phyloP scores from a whole-genome alignment of 225 moss, liverwort and hornwort species.

The Pleurozium schreberi region DNA sequence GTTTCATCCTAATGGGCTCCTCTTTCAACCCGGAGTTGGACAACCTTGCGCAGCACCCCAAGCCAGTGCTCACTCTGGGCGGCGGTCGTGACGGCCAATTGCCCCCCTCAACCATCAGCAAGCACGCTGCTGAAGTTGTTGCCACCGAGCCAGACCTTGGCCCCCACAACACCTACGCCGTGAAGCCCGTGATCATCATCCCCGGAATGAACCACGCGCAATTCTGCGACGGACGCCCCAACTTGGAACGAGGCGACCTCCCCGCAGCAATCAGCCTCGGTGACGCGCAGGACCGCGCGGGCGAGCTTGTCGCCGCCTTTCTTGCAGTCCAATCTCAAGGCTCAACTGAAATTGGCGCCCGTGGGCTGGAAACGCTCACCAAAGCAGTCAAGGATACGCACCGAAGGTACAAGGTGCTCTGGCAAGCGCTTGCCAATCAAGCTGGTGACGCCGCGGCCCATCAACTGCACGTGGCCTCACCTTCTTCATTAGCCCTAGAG shows the following conservation, averaged over 20 bases:
- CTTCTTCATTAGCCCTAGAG: neutral
- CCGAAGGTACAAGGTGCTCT: slow-evolving; percentile 13
- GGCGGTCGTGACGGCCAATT: slow-evolving; percentile 47
- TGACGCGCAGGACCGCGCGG: slow-evolving; percentile 15
- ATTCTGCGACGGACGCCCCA: slow-evolving; percentile 16
- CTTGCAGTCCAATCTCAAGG: slow-evolving; percentile 30
- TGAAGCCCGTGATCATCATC: slow-evolving; percentile 56
- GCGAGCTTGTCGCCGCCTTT: slow-evolving; percentile 35
- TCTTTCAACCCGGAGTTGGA: neutral
- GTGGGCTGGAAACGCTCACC: slow-evolving; percentile 11
- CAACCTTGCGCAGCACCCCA: slow-evolving; percentile 46
- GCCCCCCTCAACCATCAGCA: slow-evolving; percentile 5
- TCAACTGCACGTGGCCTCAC: slow-evolving; percentile 34
- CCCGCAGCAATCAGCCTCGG: neutral
- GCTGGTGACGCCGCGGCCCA: slow-evolving; percentile 8
- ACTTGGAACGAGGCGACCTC: slow-evolving; percentile 26
- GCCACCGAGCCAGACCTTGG: slow-evolving; percentile 22
- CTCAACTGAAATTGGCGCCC: neutral
- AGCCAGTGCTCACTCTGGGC: slow-evolving; percentile 48
- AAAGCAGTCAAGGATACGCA: slow-evolving; percentile 27
- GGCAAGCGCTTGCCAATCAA: slow-evolving; percentile 31
- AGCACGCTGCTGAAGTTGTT: slow-evolving; percentile 14
- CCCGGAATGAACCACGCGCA: slow-evolving; percentile 65
- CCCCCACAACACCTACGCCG: slow-evolving; percentile 20
- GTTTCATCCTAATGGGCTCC: slow-evolving; percentile 39